Evolutionary conservation across 371 early-diverging fungal species (phyloP), one percentile per base, ranked within the genome.

Genomic region (Dinochytrium kinnereticum): DNA sequence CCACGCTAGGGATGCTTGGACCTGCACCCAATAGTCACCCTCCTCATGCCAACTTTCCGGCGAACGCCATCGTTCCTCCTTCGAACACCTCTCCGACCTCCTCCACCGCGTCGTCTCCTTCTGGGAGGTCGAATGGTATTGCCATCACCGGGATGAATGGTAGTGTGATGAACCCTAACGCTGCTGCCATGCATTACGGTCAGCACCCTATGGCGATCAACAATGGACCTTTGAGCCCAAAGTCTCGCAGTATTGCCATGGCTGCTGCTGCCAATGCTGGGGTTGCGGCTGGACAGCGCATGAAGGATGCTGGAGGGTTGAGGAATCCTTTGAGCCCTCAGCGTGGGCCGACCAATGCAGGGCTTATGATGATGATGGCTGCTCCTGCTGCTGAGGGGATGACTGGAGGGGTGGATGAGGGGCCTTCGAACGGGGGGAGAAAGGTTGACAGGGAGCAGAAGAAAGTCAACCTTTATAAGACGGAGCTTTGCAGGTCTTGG

Each of bases 401-500:
- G n/a, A n/a, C n/a, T n/a, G n/a, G n/a, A n/a, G n/a, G n/a, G n/a
- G n/a, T n/a, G 49, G 57, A 55, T 19, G 57, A 55, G 30, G 57
- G 57, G 26, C 57, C 57, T 10, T 26, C 26, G 26, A 55, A 15
- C 17, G 57, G 57, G 57, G 57, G 36, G 0, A 51, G 28, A 21
- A 55, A 39, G 31, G 2, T 26, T 2, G 69, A 55, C 33, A 36
- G 57, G 68, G 70, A 71, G n/a, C 39, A 81, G 44, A 91, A 93
- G 67, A 90, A 91, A 69, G 77, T 85, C 5, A 88, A 88, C 50
- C 84, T 98, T 13, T 99, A 96, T 89, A 98, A 98, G 85, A 99
- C 99, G 2, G 99, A 99, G 83, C 87, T 97, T 67, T 99, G 99
- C 80, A 89, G 95, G 39, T 93, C 93, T 40, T 94, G 91, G 86